Base-by-base conservation (phyloP, 176 grass and related monocot species). In the Hordeum marinum region DNA sequence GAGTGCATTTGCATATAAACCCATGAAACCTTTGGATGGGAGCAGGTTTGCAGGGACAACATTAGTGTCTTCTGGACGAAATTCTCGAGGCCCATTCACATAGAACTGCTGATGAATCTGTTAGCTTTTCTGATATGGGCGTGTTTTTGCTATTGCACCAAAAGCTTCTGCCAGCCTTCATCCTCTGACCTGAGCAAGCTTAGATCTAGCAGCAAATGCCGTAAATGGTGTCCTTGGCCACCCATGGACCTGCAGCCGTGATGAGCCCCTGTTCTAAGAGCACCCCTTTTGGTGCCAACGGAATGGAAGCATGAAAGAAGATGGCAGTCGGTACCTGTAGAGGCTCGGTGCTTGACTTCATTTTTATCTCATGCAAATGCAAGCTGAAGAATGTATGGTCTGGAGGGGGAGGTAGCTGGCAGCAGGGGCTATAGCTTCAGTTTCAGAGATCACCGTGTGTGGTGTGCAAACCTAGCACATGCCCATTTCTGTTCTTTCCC, bases 141-240 rank as follows among this genome's bases (percentile, higher is more conserved):
- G 45, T 88, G 52, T 85, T 90, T 60, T 90, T 60, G 65, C 77
- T 87, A 85, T 85, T 85, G 39, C 75, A 85, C 75, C 81, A 29
- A 85, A 78, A 54, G 61, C 21, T 71, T 58, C 61, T 84, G 48
- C 17, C 6, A 48, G 41, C 60, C 20, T 35, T 26, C 25, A 2
- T 75, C 29, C 63, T 65, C 58, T 60, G n/a, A 40, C 20, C 59
- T 55, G 43, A 79, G 45, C 20, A 64, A 78, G 12, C 25, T 26
- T 24, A 41, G 52, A 50, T 71, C 13, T 9, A 69, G 50, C 40
- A 70, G 17, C 11, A 71, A 52, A 69, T 69, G 41, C 78, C 70
- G 31, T 61, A 71, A 52, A 69, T 69, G 41, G 71, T 77, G 31
- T 61, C 37, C 24, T 82, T 55, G 8, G 36, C 52, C 39, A 72